phyloP scores from a whole-genome alignment of 2,329 filamentous ascomycete species.

The Colletotrichum sidae region DNA sequence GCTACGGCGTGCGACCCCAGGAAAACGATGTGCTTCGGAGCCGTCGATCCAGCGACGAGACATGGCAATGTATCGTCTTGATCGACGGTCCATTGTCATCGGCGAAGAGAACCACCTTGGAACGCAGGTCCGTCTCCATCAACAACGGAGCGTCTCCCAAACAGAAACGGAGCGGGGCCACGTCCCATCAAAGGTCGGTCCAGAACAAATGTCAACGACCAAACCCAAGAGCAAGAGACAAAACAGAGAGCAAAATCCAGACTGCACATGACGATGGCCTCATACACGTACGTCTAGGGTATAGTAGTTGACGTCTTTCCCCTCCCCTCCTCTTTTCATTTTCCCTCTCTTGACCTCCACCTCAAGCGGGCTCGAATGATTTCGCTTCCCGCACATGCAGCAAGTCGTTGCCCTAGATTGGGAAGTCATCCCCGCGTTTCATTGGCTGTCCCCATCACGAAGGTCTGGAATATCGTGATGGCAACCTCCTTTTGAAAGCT shows the following conservation, averaged over 20 bases:
- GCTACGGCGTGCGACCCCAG: slow-evolving; percentile 3
- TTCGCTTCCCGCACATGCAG: slow-evolving; percentile 34
- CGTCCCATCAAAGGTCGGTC: slow-evolving; percentile 18
- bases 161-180: slow-evolving; percentile 22
- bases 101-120: slow-evolving; percentile 12
- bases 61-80: slow-evolving; percentile 35
- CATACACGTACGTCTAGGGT: slow-evolving; percentile 1
- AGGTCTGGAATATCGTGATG: slow-evolving; percentile 17
- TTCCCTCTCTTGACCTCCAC: slow-evolving; percentile 22
- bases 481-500: slow-evolving; percentile 20
- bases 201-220: slow-evolving; percentile 26
- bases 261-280: slow-evolving; percentile 31
- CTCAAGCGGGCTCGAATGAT: slow-evolving; percentile 26
- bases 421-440: slow-evolving; percentile 36
- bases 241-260: not conserved
- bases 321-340: slow-evolving; percentile 7
- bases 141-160: slow-evolving; percentile 23
- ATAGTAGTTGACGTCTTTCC: not conserved
- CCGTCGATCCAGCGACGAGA: slow-evolving; percentile 18
- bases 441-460: slow-evolving; percentile 20
- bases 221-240: not conserved
- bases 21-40: slow-evolving; percentile 25
- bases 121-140: slow-evolving; percentile 12
- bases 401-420: slow-evolving; percentile 23
- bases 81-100: slow-evolving; percentile 26